A percentile compares a stretch with the other conserved stretches of the same genome.
Evolutionary conservation across 2,329 filamentous ascomycete genomes (phyloP).

Genomic region (Chalara sp.): DNA sequence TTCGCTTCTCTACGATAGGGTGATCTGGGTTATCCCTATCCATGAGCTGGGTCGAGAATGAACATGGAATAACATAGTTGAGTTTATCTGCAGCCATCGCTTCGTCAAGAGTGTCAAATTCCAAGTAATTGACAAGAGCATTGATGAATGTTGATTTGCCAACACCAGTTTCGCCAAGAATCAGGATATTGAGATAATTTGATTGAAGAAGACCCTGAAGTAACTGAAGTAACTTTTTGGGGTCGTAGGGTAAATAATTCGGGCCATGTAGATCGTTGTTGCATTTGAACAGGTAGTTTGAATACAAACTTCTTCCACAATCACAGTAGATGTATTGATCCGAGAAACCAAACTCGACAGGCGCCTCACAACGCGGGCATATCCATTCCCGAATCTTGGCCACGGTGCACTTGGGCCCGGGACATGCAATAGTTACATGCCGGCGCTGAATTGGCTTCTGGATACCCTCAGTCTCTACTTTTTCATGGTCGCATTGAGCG

Average conservation of each 20-base stretch:
- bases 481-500: too few relatives aligned
- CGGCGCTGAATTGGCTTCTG: too few relatives aligned
- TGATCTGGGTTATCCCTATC: conserved; percentile 16
- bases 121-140: conserved; percentile 39
- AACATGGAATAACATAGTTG: conserved; percentile 33
- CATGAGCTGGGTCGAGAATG: conserved; percentile 30
- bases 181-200: conserved; percentile 35
- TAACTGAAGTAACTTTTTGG: conserved; percentile 10
- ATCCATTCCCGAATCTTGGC: too few relatives aligned
- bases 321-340: too few relatives aligned
- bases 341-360: too few relatives aligned
- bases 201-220: conserved; percentile 21
- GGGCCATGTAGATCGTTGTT: conserved; percentile 20
- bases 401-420: too few relatives aligned
- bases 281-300: conserved; percentile 27
- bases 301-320: conserved; percentile 7
- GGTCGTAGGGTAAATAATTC: conserved; percentile 15
- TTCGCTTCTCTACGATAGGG: too few relatives aligned
- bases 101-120: conserved; percentile 31
- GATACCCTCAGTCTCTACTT: too few relatives aligned
- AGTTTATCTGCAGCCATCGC: conserved; percentile 27
- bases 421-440: too few relatives aligned
- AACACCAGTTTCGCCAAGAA: conserved; percentile 41
- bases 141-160: conserved; percentile 45
- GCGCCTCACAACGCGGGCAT: too few relatives aligned